Percentiles rank a stretch among this genome's conserved stretches.
Evolutionary conservation across 495 filamentous ascomycete genomes (phyloP).

Genomic region (Aspergillus leporis): DNA sequence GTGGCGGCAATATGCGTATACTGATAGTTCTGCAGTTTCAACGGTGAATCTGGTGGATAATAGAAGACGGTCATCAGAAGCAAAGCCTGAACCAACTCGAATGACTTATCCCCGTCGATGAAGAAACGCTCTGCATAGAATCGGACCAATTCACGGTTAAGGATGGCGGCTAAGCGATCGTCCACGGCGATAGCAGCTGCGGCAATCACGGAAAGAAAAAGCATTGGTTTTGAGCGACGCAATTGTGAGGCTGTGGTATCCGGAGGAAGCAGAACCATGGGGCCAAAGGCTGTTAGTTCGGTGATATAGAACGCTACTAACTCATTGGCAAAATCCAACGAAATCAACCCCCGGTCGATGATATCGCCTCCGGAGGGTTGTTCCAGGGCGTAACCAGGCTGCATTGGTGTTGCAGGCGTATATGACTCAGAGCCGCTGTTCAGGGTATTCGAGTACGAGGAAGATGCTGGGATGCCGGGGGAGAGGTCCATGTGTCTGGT

Average conservation of each 20-base stretch:
- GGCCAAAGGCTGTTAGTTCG: conserved; percentile 44
- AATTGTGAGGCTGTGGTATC: conserved; percentile 41
- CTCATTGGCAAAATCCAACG: conserved; percentile 43
- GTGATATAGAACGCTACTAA: conserved; percentile 45
- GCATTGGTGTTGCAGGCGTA: conserved; percentile 21
- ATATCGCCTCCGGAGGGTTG: conserved; percentile 33
- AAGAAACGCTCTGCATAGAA: conserved; percentile 50
- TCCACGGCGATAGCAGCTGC: conserved; percentile 47
- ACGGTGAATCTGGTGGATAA: conserved; percentile 46
- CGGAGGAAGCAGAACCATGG: conserved; percentile 40
- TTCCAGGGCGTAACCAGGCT: conserved; percentile 20
- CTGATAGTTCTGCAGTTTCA: conserved; percentile 54
- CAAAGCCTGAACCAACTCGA: conserved; percentile 53
- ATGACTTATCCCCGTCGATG: conserved; percentile 52
- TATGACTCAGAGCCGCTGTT: conserved; percentile 18
- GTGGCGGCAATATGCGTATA: conserved; percentile 55
- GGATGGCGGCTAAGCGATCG: conserved; percentile 37
- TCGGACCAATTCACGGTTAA: conserved; percentile 49
- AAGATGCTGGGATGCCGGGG: conserved; percentile 24
- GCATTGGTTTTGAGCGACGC: conserved; percentile 44
- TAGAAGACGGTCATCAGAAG: conserved; percentile 52
- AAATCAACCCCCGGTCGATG: conserved; percentile 49
- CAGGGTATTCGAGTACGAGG: conserved; percentile 18
- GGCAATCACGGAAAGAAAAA: conserved; percentile 52
- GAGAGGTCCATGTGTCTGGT: conserved; percentile 30